Percentiles rank a stretch among this genome's conserved stretches.
phyloP scores from a whole-genome alignment of 805 yeast genomes.

The Candida dajiaensis region DNA sequence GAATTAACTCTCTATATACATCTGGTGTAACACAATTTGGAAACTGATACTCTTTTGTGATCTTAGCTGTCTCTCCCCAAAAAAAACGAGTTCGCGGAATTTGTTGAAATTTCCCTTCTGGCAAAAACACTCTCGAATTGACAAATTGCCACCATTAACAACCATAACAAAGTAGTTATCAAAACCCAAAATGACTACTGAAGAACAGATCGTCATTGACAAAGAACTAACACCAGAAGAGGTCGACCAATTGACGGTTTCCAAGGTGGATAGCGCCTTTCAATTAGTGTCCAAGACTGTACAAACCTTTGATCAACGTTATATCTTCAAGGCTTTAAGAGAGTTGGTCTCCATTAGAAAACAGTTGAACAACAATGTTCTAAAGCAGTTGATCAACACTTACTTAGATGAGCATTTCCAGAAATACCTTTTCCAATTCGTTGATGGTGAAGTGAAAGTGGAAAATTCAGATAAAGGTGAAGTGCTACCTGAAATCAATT shows the following conservation, averaged over 20 bases:
- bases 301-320: constrained; percentile 75
- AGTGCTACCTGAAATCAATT: constrained; percentile 72
- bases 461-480: constrained; percentile 27
- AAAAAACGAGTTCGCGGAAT: neutral
- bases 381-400: constrained; percentile 50
- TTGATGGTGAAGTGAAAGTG: constrained; percentile 33
- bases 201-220: constrained; percentile 22
- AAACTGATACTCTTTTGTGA: too few species aligned
- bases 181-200: constrained; percentile 15
- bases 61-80: too few species aligned
- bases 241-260: constrained; percentile 26
- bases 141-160: constrained; percentile 2
- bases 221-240: constrained; percentile 25
- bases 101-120: neutral
- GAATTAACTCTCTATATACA: too few species aligned
- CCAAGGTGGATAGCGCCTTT: constrained; percentile 27
- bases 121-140: neutral
- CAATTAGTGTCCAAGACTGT: constrained; percentile 48
- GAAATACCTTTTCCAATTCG: constrained; percentile 34
- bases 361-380: constrained; percentile 45
- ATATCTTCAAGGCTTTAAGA: constrained; percentile 78
- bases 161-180: neutral
- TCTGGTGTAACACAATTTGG: too few species aligned
- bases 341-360: constrained; percentile 75
- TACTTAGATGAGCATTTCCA: constrained; percentile 47